Evolutionary conservation across 257 asterid genomes (phyloP), one percentile per base, ranked within the genome.

Genomic region (Solanum etuberosum): DNA sequence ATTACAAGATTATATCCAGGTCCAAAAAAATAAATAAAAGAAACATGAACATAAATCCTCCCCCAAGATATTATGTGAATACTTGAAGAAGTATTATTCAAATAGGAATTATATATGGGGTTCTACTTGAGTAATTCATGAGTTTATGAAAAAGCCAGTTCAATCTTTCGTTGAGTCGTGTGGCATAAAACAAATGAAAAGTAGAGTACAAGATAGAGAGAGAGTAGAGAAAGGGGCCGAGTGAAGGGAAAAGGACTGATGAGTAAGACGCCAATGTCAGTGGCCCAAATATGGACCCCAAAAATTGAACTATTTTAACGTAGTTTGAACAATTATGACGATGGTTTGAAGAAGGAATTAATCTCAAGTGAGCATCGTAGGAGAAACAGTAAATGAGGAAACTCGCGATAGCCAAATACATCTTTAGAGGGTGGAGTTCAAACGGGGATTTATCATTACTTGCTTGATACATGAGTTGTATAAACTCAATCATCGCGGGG

Each of bases 391-490:
- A 71, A 71, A 71, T 71, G 9, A 72, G 46, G 43, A 32, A 72
- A 37, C 82, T 40, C 7, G 46, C n/a, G 20, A 40, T 10, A 25
- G 89, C 81, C 21, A 84, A 23, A 9, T 27, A 84, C 43, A 68
- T 84, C 12, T 57, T 83, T 31, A 37, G 57, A 0, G 87, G 89
- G 4, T 59, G 68, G 42, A 59, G 42, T 72, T 72, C 81, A 7
- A 73, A 87, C 0, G 87, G 89, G 0, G 88, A 87, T 84, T 83
- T 15, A 2, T 35, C 1, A 34, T 29, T 20, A 5, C 8, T 25
- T 65, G 38, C 80, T 82, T 83, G 89, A 37, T 3, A 83, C 68
- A 71, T 87, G 23, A 83, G 40, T 14, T 87, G 87, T 7, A 87
- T 65, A 68, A 87, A 32, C 34, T 57, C 78, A 25, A 87, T 7